These are phyloP conservation scores for Haberlea rhodopensis DNA, from an alignment of 257 asterid genomes.

Conservation along the genomic window DNA sequence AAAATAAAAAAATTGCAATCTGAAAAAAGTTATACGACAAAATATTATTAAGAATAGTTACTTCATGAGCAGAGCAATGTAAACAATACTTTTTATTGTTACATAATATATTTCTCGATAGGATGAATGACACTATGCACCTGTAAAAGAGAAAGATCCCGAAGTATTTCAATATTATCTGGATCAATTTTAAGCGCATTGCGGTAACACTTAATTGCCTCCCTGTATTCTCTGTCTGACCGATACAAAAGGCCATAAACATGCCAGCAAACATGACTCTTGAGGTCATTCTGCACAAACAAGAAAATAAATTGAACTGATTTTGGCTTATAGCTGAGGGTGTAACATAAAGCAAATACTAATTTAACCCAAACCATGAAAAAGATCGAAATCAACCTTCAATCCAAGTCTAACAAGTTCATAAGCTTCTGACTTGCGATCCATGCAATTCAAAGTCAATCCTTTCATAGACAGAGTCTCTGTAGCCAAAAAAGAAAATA, in stretches of 20 bases:
- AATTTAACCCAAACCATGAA: not conserved
- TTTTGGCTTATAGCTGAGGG: not conserved
- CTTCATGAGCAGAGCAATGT: not conserved
- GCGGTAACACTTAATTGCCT: constrained; percentile 67
- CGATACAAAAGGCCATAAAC: constrained; percentile 58
- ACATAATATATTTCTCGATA: not conserved
- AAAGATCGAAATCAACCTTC: constrained; percentile 30
- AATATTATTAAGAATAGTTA: too few species aligned
- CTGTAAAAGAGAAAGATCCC: constrained; percentile 98
- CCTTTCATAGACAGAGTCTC: constrained; percentile 80
- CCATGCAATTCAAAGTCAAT: constrained; percentile 52
- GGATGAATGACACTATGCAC: constrained; percentile 35
- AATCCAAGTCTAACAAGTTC: constrained; percentile 58
- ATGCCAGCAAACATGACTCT: constrained; percentile 85
- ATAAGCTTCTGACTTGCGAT: constrained; percentile 67
- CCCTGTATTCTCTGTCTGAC: constrained; percentile 61
- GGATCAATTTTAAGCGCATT: constrained; percentile 57
- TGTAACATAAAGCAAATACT: not conserved
- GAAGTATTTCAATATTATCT: constrained; percentile 84
- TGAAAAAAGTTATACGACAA: constrained; percentile 8
- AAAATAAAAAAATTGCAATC: not conserved
- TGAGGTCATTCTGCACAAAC: constrained; percentile 76
- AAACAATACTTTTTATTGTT: not conserved
- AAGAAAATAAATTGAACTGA: constrained; percentile 18
- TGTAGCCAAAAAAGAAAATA: constrained; percentile 37